A percentile compares a stretch with the other conserved stretches of the same genome.
Evolutionary conservation across 1,284 basidiomycete species (phyloP).

Genomic region (Inonotus hispidus): DNA sequence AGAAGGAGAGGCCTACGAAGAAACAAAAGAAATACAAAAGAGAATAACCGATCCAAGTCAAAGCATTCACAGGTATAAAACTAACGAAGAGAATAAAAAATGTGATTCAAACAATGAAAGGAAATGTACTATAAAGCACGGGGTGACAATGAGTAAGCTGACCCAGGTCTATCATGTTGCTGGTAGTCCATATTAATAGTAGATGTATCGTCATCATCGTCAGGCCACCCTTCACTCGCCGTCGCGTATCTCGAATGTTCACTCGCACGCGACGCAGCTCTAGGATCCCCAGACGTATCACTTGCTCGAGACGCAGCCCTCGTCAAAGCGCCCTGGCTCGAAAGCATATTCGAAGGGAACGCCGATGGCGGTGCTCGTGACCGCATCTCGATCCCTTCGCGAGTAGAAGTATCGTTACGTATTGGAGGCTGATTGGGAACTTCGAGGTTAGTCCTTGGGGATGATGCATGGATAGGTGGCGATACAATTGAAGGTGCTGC

Average conservation of each 20-base stretch:
- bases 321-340: conserved; percentile 10
- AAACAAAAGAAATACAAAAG: background rate
- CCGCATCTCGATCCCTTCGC: conserved; percentile 48
- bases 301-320: conserved; percentile 5
- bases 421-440: conserved; percentile 20
- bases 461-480: conserved; percentile 22
- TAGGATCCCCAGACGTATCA: background rate
- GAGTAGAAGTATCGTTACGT: conserved; percentile 20
- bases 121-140: conserved; percentile 14
- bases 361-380: conserved; percentile 30
- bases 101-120: background rate
- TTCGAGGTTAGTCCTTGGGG: conserved; percentile 25
- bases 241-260: conserved; percentile 34
- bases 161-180: conserved; percentile 7
- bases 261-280: conserved; percentile 28
- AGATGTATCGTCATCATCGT: conserved; percentile 4
- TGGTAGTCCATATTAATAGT: conserved; percentile 5
- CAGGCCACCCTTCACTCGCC: conserved; percentile 33
- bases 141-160: conserved; percentile 13
- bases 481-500: conserved; percentile 25
- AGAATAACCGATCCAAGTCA: background rate
- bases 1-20: background rate
- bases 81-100: background rate
- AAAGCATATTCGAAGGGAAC: conserved; percentile 10
- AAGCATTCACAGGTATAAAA: background rate